Percentiles rank a stretch among this genome's conserved stretches.
phyloP scores from a whole-genome alignment of 208 protist species.

The Leishmania tarentolae region DNA sequence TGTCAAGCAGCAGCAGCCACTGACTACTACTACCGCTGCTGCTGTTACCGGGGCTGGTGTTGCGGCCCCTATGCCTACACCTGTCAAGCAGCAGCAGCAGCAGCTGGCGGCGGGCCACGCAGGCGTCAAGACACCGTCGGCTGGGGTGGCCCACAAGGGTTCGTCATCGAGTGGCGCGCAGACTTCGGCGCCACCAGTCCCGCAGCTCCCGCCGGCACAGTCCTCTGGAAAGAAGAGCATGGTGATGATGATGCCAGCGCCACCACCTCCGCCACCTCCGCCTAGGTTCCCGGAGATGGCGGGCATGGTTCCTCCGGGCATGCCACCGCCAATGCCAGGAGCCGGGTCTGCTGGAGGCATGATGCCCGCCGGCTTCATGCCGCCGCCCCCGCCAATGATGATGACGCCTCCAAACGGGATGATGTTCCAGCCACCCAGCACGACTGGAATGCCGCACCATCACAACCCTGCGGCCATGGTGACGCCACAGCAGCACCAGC shows the following conservation, averaged over 20 bases:
- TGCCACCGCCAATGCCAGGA: constrained; percentile 9
- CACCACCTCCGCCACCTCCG: constrained; percentile 12
- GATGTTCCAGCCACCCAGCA: constrained; percentile 9
- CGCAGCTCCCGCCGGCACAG: not conserved
- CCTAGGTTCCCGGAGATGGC: constrained; percentile 22
- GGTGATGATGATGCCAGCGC: constrained; percentile 11
- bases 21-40: too few species aligned
- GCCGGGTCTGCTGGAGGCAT: constrained; percentile 7
- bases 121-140: not conserved
- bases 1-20: too few species aligned
- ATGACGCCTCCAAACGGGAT: constrained; percentile 23
- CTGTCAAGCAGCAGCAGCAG: not conserved
- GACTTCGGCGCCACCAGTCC: not conserved
- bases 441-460: constrained; percentile 4
- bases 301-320: constrained; percentile 22
- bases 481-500: not conserved
- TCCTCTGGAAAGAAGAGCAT: not conserved
- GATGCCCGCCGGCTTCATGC: constrained; percentile 31
- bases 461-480: not conserved
- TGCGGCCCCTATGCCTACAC: not conserved
- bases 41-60: not conserved
- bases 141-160: not conserved
- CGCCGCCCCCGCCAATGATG: constrained; percentile 32
- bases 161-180: not conserved
- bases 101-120: not conserved